Percentiles rank a stretch among this genome's conserved stretches.
Conservation (phyloP, 306 rosid species). For the Bauhinia variegata region DNA sequence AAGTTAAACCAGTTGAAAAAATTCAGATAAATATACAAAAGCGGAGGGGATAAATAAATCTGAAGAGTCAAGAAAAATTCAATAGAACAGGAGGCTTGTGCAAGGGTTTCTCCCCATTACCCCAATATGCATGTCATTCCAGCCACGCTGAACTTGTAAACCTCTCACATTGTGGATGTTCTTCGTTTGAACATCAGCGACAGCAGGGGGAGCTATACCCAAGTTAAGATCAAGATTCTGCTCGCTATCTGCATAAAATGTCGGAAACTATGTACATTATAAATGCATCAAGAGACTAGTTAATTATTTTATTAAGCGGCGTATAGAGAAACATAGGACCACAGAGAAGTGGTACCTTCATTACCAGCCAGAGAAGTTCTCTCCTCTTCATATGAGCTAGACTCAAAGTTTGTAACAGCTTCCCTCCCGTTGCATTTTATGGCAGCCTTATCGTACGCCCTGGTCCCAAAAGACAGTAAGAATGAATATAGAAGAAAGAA, state of each 20-base stretch:
- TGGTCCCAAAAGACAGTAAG: conserved; percentile 42
- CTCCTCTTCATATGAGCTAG: conserved; percentile 62
- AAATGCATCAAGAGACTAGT: background rate
- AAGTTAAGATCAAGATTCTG: conserved; percentile 80
- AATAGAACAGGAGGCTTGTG: too few species aligned
- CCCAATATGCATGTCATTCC: conserved; percentile 51
- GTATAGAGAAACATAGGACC: background rate
- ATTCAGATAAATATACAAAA: background rate
- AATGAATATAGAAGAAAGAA: conserved; percentile 10
- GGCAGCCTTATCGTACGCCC: conserved; percentile 96
- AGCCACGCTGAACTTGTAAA: conserved; percentile 50
- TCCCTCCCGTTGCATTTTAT: conserved; percentile 83
- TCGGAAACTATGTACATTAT: background rate
- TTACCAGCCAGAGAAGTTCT: conserved; percentile 52
- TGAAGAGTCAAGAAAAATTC: background rate
- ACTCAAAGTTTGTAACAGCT: conserved; percentile 86
- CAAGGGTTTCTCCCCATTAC: conserved; percentile 50
- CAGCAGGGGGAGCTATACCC: conserved; percentile 73
- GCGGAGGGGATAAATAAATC: background rate
- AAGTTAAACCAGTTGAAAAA: conserved; percentile 10
- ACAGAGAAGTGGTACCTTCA: conserved; percentile 49
- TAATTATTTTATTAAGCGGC: background rate
- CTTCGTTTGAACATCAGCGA: conserved; percentile 46
- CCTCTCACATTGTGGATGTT: conserved; percentile 35
- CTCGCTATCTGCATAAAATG: conserved; percentile 47